A percentile compares a stretch with the other conserved stretches of the same genome.
Evolutionary conservation across 108 stramenopile genomes (phyloP).

Genomic region (Chaetoceros muelleri): DNA sequence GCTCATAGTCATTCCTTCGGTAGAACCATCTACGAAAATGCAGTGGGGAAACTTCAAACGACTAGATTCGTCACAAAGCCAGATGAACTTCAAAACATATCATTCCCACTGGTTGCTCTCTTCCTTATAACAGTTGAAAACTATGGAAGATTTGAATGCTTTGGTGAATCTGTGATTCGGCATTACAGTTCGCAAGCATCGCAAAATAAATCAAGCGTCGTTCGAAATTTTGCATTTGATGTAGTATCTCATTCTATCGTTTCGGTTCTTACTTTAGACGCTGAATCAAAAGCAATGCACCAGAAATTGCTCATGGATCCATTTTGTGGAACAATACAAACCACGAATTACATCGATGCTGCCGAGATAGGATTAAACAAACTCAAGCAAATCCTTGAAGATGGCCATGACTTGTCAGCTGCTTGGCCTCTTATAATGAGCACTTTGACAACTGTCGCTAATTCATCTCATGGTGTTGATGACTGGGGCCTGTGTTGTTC

Average conservation of each 20-base stretch:
- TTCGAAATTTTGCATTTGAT: background rate
- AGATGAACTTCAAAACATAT: background rate
- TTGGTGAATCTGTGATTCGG: background rate
- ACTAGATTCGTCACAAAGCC: background rate
- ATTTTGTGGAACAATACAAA: constrained; percentile 48
- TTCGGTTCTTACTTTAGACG: background rate
- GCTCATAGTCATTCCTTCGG: background rate
- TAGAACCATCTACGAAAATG: background rate
- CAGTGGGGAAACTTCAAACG: background rate
- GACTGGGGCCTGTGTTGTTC: constrained; percentile 62
- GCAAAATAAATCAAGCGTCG: background rate
- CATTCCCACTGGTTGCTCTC: background rate
- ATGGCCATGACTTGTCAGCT: constrained; percentile 43
- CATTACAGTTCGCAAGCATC: background rate
- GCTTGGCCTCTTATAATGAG: constrained; percentile 1
- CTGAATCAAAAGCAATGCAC: background rate
- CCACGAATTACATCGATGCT: constrained; percentile 30
- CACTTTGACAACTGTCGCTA: background rate
- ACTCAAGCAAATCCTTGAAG: constrained; percentile 59
- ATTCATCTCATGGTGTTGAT: constrained; percentile 3
- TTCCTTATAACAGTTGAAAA: background rate
- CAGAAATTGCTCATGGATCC: constrained; percentile 32
- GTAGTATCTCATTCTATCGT: background rate
- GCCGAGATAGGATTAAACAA: constrained; percentile 53
- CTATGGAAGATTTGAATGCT: background rate